These are phyloP conservation scores for Porcisia hertigi DNA, from an alignment of 208 protist genomes.

Conservation along the genomic window DNA sequence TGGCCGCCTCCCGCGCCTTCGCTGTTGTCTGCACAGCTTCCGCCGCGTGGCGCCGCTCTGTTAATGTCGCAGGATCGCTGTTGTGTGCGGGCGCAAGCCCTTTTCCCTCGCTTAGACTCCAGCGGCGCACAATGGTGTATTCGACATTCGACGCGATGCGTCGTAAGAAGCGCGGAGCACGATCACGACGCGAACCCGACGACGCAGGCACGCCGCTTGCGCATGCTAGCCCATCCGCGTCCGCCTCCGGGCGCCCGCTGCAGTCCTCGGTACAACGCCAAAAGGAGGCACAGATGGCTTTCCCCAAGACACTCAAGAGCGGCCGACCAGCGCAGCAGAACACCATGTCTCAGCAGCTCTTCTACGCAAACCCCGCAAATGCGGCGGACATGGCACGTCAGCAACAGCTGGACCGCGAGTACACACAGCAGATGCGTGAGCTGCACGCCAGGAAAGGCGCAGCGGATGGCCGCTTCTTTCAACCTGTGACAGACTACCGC, in stretches of 20 bases:
- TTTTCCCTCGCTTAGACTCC: background rate
- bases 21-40: background rate
- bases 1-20: background rate
- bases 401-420: constrained; percentile 46
- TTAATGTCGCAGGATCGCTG: background rate
- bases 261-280: constrained; percentile 46
- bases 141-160: constrained; percentile 41
- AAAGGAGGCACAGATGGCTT: constrained; percentile 54
- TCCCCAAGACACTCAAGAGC: constrained; percentile 80
- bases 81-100: background rate
- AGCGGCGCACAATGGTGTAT: constrained; percentile 30
- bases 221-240: constrained; percentile 4
- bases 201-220: background rate
- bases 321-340: constrained; percentile 72
- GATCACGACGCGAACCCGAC: background rate
- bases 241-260: constrained; percentile 35
- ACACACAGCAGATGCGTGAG: constrained; percentile 47
- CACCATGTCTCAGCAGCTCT: constrained; percentile 62
- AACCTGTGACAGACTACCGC: constrained; percentile 58
- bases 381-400: constrained; percentile 45
- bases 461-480: constrained; percentile 71
- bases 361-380: constrained; percentile 39
- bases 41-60: background rate
- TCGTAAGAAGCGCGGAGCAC: constrained; percentile 1
- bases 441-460: constrained; percentile 27